Conservation (phyloP, 2,329 filamentous ascomycete species). For the Monilinia fructigena region DNA sequence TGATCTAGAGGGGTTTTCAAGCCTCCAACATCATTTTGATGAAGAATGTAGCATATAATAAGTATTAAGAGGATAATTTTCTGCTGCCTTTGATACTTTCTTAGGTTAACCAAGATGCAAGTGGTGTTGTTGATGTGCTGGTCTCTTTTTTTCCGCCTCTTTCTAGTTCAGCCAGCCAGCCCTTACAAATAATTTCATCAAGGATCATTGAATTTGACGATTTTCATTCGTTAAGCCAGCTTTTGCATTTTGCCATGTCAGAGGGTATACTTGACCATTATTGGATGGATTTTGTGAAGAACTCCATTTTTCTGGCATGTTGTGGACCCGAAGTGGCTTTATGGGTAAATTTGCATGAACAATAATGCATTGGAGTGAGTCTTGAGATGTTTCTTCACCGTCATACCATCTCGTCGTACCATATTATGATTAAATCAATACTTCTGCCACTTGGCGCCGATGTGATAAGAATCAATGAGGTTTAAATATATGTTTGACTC, state of each 20-base stretch:
- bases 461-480: slow-evolving; percentile 3
- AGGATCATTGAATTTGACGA: neutral
- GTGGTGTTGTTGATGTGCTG: slow-evolving; percentile 3
- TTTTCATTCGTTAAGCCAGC: slow-evolving; percentile 14
- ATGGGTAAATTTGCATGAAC: too few species aligned
- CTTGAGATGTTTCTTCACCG: slow-evolving; percentile 11
- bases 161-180: slow-evolving; percentile 10
- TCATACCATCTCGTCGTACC: neutral
- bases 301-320: neutral
- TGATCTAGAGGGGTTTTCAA: slow-evolving; percentile 13
- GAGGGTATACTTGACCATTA: neutral
- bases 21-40: slow-evolving; percentile 19
- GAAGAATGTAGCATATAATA: neutral
- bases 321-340: slow-evolving; percentile 13
- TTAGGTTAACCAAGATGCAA: neutral
- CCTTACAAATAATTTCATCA: slow-evolving; percentile 20
- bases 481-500: neutral
- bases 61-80: neutral
- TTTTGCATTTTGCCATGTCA: slow-evolving; percentile 23
- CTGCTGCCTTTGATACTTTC: slow-evolving; percentile 2
- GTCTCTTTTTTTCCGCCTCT: slow-evolving; percentile 13
- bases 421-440: neutral
- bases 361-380: neutral
- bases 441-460: slow-evolving; percentile 1
- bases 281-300: slow-evolving; percentile 1